phyloP scores from a whole-genome alignment of 2,329 filamentous ascomycete genomes.

The Aspergillus alliaceus region DNA sequence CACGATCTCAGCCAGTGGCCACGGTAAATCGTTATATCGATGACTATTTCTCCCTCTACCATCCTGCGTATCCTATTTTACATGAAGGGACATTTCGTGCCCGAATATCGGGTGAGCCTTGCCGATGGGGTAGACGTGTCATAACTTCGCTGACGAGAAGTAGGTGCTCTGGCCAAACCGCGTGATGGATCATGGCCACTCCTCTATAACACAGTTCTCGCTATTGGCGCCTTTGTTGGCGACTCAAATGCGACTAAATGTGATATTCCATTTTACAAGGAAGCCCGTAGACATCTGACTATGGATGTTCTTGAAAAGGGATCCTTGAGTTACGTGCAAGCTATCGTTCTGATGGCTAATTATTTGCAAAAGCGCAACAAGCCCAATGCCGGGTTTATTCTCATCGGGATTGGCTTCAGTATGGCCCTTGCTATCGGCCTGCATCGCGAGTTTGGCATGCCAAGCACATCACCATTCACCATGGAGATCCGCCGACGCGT shows the following conservation, averaged over 20 bases:
- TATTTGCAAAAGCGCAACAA: slow-evolving; percentile 22
- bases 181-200: slow-evolving; percentile 19
- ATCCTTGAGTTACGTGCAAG: slow-evolving; percentile 21
- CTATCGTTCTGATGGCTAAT: slow-evolving; percentile 18
- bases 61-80: slow-evolving; percentile 19
- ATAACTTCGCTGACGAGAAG: background rate
- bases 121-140: background rate
- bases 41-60: slow-evolving; percentile 19
- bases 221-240: slow-evolving; percentile 19
- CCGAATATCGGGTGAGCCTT: slow-evolving; percentile 14
- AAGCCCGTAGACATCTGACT: slow-evolving; percentile 17
- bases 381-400: slow-evolving; percentile 19
- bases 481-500: slow-evolving; percentile 22
- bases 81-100: slow-evolving; percentile 21
- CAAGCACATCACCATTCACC: slow-evolving; percentile 18
- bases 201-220: slow-evolving; percentile 18
- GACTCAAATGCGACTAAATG: slow-evolving; percentile 17
- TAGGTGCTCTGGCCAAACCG: slow-evolving; percentile 19
- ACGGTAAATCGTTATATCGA: slow-evolving; percentile 12
- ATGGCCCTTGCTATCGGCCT: slow-evolving; percentile 20
- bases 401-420: slow-evolving; percentile 20
- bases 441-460: slow-evolving; percentile 23
- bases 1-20: background rate
- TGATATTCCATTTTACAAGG: slow-evolving; percentile 18
- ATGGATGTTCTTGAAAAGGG: slow-evolving; percentile 22